Evolutionary conservation across 192 early-diverging fungal species (phyloP), one percentile per base, ranked within the genome.

Genomic region (Coemansia sp.): DNA sequence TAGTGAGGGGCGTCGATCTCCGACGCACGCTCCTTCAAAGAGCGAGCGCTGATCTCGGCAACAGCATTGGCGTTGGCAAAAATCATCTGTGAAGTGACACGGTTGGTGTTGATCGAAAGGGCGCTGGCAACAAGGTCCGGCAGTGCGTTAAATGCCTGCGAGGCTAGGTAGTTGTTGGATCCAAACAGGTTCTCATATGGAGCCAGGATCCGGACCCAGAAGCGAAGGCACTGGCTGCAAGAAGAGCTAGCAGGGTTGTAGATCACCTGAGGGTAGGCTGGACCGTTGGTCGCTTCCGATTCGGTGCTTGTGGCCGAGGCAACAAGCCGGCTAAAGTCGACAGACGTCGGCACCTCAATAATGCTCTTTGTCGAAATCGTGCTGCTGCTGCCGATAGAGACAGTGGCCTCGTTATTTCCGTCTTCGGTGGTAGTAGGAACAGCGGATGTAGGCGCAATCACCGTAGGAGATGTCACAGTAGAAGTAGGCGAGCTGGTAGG

Each of bases 161-260:
- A 70, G 3, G 76, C 76, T 34, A 79, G 39, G 47, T 73, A 73
- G 68, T 79, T 79, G 64, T 67, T 65, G 7, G 71, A 63, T 13
- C 76, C 76, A 62, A 79, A 70, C 67, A 79, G 58, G 45, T 79
- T 79, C 53, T 55, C 71, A 45, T 79, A 79, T n/a, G 71, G 67
- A 16, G 67, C 76, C 29, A 70, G 53, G 25, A 79, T 79, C 35
- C 76, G 62, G 42, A 79, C 62, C 55, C 60, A 63, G 55, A 79
- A 72, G 8, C 39, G 65, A 24, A 79, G 67, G 42, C 76, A 79
- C 71, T 79, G 67, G 36, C 62, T 69, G 67, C 76, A 79, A 20
- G 64, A 63, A 7, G 61, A 59, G 49, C 60, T 62, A 24, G 62
- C 55, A 27, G 65, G 76, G 55, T 73, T 79, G 60, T 39, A 60